Base-by-base conservation (phyloP, 768 basidiomycete species). In the Rhodocollybia butyracea region DNA sequence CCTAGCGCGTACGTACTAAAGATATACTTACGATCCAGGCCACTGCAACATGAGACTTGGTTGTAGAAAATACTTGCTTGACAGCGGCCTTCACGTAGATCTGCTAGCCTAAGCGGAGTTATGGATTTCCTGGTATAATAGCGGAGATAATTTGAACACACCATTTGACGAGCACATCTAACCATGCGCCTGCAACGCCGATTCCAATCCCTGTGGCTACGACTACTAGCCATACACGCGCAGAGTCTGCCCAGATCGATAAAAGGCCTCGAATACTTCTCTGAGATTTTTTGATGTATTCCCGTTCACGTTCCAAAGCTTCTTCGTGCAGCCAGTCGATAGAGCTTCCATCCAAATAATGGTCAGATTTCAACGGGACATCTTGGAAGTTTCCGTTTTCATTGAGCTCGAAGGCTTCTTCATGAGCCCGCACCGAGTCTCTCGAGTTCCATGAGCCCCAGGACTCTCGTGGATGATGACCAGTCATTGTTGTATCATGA, bases 131-230 rank as follows among this genome's bases (percentile, higher is more conserved):
- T 21, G 22, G 21, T 30, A 24, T 24, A 27, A 29, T 15, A 12
- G 17, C 24, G 24, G 12, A 22, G 21, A 26, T 15, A 3, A 36
- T 17, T 38, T 41, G 19, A 30, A 70, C 74, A 46, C 65, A 87
- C 87, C 88, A 89, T 70, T 82, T 83, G 7, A 89, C 87, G 36
- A 89, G 70, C 6, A 89, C 80, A 69, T 89, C 88, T 55, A 89
- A 61, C 82, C 82, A 88, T 3, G 84, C 88, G 24, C 88, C 88
- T 21, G 80, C 77, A 10, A 86, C 69, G 3, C 88, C 88, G 41
- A 88, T 80, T 1, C 85, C 86, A 19, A 85, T 62, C 10, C 86
- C 88, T 19, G 86, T 86, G 46, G 79, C 59, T 58, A 86, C 76
- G 11, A 88, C 76, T n/a, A 88, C 79, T 22, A 88, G 69, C 86